A percentile compares a stretch with the other conserved stretches of the same genome.
Conservation (phyloP, 2,329 filamentous ascomycete genomes). For the Didymella sp. region DNA sequence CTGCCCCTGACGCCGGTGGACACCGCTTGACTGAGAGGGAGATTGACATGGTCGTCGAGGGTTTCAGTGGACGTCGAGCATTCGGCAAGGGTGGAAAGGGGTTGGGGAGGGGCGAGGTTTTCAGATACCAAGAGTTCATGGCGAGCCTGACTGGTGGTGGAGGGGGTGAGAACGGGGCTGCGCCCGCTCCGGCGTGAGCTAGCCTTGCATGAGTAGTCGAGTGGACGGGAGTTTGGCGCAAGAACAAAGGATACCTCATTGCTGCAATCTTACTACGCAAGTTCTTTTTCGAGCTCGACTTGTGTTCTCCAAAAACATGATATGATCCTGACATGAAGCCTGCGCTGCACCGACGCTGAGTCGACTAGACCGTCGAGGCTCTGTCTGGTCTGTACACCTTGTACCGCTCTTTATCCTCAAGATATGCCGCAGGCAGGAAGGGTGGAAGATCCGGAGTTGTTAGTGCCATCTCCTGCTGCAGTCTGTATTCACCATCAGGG, state of each 20-base stretch:
- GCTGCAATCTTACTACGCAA: background rate
- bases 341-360: background rate
- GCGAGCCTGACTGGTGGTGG: constrained; percentile 54
- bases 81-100: constrained; percentile 70
- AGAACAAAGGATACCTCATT: background rate
- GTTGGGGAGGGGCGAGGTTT: constrained; percentile 77
- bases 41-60: constrained; percentile 84
- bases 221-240: background rate
- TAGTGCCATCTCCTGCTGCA: background rate
- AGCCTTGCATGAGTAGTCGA: background rate
- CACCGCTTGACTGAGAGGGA: constrained; percentile 59
- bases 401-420: too few species aligned
- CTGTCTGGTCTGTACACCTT: too few species aligned
- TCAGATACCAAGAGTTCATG: constrained; percentile 93
- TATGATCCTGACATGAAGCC: too few species aligned
- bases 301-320: too few species aligned
- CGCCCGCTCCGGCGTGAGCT: background rate
- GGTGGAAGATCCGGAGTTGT: too few species aligned
- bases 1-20: constrained; percentile 69
- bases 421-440: too few species aligned
- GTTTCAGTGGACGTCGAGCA: constrained; percentile 82
- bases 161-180: constrained; percentile 11
- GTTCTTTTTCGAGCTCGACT: background rate
- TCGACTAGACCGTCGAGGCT: too few species aligned
- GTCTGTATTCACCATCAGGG: background rate